phyloP scores from a whole-genome alignment of 1,284 basidiomycete genomes.

The Afroboletus lepidellus region DNA sequence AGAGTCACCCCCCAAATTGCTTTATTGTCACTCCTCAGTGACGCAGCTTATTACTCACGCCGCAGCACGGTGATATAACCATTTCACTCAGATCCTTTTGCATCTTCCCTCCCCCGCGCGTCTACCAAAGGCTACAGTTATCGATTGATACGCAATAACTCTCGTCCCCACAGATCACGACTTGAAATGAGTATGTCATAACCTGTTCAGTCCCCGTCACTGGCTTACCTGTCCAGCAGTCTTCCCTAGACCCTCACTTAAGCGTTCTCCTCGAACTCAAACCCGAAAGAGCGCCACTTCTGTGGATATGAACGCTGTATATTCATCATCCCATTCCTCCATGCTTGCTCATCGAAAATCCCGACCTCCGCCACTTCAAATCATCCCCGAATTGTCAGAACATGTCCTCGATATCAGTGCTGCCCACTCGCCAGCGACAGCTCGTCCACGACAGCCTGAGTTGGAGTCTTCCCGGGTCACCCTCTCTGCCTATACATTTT shows the following conservation, averaged over 20 bases:
- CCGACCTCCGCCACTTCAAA: conserved; percentile 33
- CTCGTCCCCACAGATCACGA: conserved; percentile 3
- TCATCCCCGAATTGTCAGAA: conserved; percentile 33
- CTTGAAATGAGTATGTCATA: conserved; percentile 25
- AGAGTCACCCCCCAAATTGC: background rate
- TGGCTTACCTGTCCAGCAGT: conserved; percentile 16
- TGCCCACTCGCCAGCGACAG: conserved; percentile 19
- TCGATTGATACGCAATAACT: background rate
- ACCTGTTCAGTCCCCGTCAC: background rate
- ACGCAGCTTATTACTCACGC: conserved; percentile 9
- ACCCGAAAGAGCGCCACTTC: conserved; percentile 21
- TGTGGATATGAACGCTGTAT: background rate
- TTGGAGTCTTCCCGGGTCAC: conserved; percentile 26
- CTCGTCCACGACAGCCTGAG: conserved; percentile 19
- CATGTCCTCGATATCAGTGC: conserved; percentile 8
- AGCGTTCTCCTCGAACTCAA: conserved; percentile 24
- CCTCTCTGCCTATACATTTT: conserved; percentile 33
- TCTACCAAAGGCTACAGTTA: background rate
- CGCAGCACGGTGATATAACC: conserved; percentile 17
- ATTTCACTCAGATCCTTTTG: background rate
- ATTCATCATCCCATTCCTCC: conserved; percentile 8
- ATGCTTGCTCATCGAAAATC: conserved; percentile 10
- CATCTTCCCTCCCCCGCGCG: background rate
- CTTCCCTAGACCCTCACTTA: conserved; percentile 24
- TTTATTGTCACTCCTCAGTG: conserved; percentile 19